phyloP scores from a whole-genome alignment of 805 yeast genomes.

The Candida vaughaniae region DNA sequence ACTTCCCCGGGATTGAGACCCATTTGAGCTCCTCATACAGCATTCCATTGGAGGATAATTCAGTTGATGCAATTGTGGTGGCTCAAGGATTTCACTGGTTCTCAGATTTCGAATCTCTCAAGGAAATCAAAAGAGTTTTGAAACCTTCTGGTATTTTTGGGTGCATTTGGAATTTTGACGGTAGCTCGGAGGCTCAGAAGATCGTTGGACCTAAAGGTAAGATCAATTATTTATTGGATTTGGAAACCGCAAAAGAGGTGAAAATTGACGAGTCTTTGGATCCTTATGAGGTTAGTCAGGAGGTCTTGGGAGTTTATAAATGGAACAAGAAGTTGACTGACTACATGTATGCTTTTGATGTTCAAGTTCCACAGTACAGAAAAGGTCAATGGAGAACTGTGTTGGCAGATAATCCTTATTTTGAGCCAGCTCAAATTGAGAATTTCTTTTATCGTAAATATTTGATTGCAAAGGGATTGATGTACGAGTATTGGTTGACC shows the following conservation, averaged over 20 bases:
- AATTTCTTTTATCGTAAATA: slow-evolving; percentile 27
- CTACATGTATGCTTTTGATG: slow-evolving; percentile 35
- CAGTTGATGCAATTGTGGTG: slow-evolving; percentile 49
- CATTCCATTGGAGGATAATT: slow-evolving; percentile 44
- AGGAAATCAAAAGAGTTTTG: slow-evolving; percentile 52
- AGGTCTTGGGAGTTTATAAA: slow-evolving; percentile 2
- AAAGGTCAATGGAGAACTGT: slow-evolving; percentile 45
- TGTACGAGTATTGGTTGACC: slow-evolving; percentile 53
- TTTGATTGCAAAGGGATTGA: slow-evolving; percentile 28
- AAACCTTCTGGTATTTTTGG: slow-evolving; percentile 50
- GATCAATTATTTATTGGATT: slow-evolving; percentile 8
- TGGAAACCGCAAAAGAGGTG: slow-evolving; percentile 2
- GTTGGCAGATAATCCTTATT: slow-evolving; percentile 30
- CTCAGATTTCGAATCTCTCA: slow-evolving; percentile 46
- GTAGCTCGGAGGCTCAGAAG: slow-evolving; percentile 15
- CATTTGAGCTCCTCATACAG: slow-evolving; percentile 44
- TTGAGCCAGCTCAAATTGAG: slow-evolving; percentile 35
- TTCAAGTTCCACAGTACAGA: slow-evolving; percentile 57
- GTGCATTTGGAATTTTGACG: slow-evolving; percentile 60
- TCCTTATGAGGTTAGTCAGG: slow-evolving; percentile 3
- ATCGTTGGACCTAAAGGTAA: slow-evolving; percentile 1
- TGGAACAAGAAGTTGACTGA: slow-evolving; percentile 39
- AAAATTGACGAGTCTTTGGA: background rate
- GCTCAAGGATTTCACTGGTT: slow-evolving; percentile 74
- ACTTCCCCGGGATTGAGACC: slow-evolving; percentile 40